Conservation (phyloP, 768 basidiomycete genomes). For the Trametes cinnabarina region DNA sequence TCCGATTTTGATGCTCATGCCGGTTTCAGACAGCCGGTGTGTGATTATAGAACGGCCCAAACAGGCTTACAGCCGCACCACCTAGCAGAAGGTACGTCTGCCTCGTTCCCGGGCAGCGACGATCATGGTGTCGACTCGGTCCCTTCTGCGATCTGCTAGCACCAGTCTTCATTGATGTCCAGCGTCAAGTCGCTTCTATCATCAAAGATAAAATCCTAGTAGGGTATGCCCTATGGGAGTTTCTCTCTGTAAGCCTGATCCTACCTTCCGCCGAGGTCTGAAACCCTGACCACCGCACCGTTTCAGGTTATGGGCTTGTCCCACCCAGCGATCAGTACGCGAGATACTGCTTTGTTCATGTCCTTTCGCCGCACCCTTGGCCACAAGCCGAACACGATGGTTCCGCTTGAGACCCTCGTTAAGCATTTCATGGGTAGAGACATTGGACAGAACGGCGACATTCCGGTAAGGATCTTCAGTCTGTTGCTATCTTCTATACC, state of each 20-base stretch:
- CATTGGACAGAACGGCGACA: conserved; percentile 37
- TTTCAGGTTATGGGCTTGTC: conserved; percentile 48
- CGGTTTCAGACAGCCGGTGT: conserved; percentile 42
- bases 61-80: conserved; percentile 45
- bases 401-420: conserved; percentile 43
- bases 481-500: not conserved
- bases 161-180: conserved; percentile 49
- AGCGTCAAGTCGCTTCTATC: conserved; percentile 41
- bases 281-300: conserved; percentile 1
- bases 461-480: conserved; percentile 38
- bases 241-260: conserved; percentile 44
- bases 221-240: conserved; percentile 55
- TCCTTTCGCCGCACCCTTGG: conserved; percentile 46
- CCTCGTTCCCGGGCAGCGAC: not conserved
- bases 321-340: conserved; percentile 50
- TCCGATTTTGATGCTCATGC: not conserved
- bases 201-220: conserved; percentile 49
- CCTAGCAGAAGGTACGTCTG: conserved; percentile 39
- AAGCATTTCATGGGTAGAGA: conserved; percentile 45
- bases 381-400: conserved; percentile 30
- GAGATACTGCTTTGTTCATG: conserved; percentile 54
- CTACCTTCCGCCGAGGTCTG: not conserved
- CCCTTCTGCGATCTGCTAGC: conserved; percentile 31
- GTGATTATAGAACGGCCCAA: conserved; percentile 44
- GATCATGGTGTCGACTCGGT: not conserved